Conservation (phyloP, 805 yeast species). For the Sugiyamaella americana region DNA sequence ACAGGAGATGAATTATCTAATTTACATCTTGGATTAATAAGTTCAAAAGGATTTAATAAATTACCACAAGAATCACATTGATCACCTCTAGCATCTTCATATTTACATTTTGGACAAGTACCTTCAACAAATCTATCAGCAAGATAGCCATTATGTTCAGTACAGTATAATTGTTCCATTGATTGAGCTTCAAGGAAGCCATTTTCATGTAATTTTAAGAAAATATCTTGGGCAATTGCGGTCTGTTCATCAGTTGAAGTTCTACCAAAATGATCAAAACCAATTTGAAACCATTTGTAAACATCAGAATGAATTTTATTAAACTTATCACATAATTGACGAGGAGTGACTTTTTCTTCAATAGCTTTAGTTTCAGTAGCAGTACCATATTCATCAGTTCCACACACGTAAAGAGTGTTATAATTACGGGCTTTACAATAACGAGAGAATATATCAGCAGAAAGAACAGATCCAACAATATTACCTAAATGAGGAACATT, state of each 20-base stretch:
- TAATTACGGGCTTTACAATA: conserved; percentile 84
- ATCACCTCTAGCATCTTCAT: conserved; percentile 98
- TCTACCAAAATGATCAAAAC: conserved; percentile 92
- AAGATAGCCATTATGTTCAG: conserved; percentile 79
- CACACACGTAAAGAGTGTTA: conserved; percentile 83
- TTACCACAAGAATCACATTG: conserved; percentile 97
- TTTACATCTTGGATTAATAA: conserved; percentile 93
- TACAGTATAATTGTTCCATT: conserved; percentile 87
- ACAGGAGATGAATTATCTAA: conserved; percentile 79
- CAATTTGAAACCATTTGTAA: conserved; percentile 95
- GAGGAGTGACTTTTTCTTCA: conserved; percentile 86
- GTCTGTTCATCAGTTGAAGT: conserved; percentile 91
- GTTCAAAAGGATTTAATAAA: conserved; percentile 84
- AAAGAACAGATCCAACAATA: conserved; percentile 87
- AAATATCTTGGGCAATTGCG: conserved; percentile 91
- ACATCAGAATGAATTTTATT: conserved; percentile 80
- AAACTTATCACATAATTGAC: conserved; percentile 85
- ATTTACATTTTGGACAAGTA: conserved; percentile 88
- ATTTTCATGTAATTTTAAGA: conserved; percentile 66
- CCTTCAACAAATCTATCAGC: conserved; percentile 99
- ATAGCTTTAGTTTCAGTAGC: conserved; percentile 98
- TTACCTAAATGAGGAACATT: conserved; percentile 98
- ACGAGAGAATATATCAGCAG: conserved; percentile 91
- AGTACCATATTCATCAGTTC: conserved; percentile 99
- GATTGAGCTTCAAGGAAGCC: conserved; percentile 79